Conservation (phyloP, 345 rosid genomes). For the Diplotaxis tenuifolia region DNA sequence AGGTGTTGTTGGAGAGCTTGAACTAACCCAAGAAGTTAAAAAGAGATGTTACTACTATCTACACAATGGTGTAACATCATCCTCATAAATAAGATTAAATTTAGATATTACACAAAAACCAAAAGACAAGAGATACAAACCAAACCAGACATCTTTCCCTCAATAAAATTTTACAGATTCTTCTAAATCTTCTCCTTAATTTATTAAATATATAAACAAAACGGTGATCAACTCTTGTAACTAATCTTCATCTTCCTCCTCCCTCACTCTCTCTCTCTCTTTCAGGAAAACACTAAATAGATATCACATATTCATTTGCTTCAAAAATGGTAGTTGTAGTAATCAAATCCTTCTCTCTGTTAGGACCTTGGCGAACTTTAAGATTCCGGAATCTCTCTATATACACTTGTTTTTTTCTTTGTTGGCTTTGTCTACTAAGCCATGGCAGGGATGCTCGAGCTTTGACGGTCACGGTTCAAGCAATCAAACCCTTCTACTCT, state of each 20-base stretch:
- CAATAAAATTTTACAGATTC: slow-evolving; percentile 24
- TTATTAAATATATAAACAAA: slow-evolving; percentile 8
- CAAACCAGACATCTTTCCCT: slow-evolving; percentile 8
- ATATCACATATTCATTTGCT: slow-evolving; percentile 18
- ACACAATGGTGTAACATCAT: slow-evolving; percentile 4
- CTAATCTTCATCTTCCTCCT: slow-evolving; percentile 23
- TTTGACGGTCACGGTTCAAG: slow-evolving; percentile 90
- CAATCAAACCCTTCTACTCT: slow-evolving; percentile 99
- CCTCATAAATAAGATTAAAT: neutral
- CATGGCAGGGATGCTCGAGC: slow-evolving; percentile 96
- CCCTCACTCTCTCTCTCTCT: slow-evolving; percentile 15
- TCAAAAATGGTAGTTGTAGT: slow-evolving; percentile 36
- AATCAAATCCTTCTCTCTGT: slow-evolving; percentile 32
- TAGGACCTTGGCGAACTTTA: slow-evolving; percentile 21
- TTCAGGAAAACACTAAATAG: slow-evolving; percentile 4
- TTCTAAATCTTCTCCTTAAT: slow-evolving; percentile 19
- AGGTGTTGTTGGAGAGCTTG: neutral
- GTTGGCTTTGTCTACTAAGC: slow-evolving; percentile 54
- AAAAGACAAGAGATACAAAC: slow-evolving; percentile 16
- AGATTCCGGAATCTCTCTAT: slow-evolving; percentile 39
- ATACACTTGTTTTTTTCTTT: slow-evolving; percentile 56
- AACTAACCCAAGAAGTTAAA: neutral
- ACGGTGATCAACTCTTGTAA: neutral
- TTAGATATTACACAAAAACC: slow-evolving; percentile 23
- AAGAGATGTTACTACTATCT: neutral